Base-by-base conservation (phyloP, 2,329 filamentous ascomycete species). In the Ceratocystis eucalypticola region DNA sequence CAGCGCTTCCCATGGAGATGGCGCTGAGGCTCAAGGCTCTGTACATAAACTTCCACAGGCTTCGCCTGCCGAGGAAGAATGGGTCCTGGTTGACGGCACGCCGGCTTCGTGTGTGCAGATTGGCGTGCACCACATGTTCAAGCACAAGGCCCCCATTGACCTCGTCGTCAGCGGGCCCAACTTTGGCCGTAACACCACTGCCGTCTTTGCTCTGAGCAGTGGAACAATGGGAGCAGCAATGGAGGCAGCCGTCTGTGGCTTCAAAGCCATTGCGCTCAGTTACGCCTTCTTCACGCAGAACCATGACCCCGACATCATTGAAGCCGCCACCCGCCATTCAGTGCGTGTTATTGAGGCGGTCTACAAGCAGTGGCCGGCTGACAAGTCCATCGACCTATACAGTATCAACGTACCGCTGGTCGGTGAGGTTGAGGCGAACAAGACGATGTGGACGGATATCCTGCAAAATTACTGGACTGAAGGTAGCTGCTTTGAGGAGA, bases 271-370 rank as follows among this genome's bases (percentile, higher is more conserved):
- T 70, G 94, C 94, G 0, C 77, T 99, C 50, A 91, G 86, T 62
- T 99, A 91, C 74, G 94, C 93, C 25, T 97, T 96, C 77, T 94
- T 92, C 76, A 85, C 86, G 66, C 82, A 86, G 67, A 89, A 90
- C 73, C 92, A 96, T 75, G 89, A 96, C 71, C 87, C 89, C 1
- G 80, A 81, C 28, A 85, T 96, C 70, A 93, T 97, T 68, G 82
- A 84, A 41, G 89, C 84, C 62, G 91, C 91, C 2, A 89, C 86
- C 46, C 79, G 83, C 57, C 86, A 93, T 71, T 85, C 86, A 28
- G 86, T 94, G 28, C 82, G 81, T 69, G 80, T 97, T 28, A 87
- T 96, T 69, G 88, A 96, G 74, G 83, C 90, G 69, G 79, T 99
- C 5, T 86, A 82, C 71, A 80, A 81, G 62, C 88, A 91, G 73